phyloP scores from a whole-genome alignment of 169 alveolate species.

The Plasmodium ovale region DNA sequence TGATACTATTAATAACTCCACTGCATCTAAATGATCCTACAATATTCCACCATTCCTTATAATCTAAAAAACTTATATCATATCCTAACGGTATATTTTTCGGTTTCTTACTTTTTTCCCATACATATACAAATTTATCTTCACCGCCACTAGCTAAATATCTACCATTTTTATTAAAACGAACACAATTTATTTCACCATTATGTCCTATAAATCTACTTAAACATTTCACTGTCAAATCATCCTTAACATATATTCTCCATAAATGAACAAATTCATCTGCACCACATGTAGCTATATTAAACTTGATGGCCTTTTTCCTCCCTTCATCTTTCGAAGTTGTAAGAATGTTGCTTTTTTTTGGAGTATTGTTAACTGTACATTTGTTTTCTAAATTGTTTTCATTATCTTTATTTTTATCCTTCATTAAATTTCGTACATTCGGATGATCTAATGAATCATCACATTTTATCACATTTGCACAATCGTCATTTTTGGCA shows the following conservation, averaged over 20 bases:
- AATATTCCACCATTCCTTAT: conserved; percentile 86
- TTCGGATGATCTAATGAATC: background rate
- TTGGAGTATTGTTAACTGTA: background rate
- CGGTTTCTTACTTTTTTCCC: conserved; percentile 84
- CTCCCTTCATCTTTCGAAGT: background rate
- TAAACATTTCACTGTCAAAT: conserved; percentile 86
- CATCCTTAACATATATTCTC: conserved; percentile 86
- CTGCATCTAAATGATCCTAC: conserved; percentile 86
- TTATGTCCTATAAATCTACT: conserved; percentile 91
- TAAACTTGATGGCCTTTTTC: conserved; percentile 61
- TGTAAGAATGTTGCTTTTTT: background rate
- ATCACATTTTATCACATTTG: background rate
- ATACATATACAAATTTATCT: conserved; percentile 86
- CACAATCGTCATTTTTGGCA: background rate
- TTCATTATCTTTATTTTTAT: background rate
- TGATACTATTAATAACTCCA: conserved; percentile 61
- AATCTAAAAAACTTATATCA: conserved; percentile 81
- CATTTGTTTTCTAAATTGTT: background rate
- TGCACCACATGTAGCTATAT: conserved; percentile 93
- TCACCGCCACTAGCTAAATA: conserved; percentile 92
- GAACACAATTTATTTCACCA: conserved; percentile 91
- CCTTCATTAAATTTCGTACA: background rate
- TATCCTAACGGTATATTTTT: conserved; percentile 79
- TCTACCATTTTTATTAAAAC: conserved; percentile 89
- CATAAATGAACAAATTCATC: conserved; percentile 93